Evolutionary conservation across 352 stramenopile genomes (phyloP).

Genomic region (Globisporangium barbulae): DNA sequence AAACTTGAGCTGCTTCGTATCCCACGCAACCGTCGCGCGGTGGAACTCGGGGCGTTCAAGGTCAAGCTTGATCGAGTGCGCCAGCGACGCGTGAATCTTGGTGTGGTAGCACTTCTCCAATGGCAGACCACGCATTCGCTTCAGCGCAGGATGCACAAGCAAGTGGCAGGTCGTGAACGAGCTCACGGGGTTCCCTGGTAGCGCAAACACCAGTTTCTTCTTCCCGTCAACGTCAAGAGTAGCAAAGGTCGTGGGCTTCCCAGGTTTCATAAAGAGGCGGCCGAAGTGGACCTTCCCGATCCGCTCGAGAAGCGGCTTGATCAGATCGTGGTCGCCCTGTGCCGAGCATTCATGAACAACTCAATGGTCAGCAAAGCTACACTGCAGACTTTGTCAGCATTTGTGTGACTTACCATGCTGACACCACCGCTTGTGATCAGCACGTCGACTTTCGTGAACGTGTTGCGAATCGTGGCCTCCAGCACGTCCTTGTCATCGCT

Average conservation of each 20-base stretch:
- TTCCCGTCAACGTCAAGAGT: slow-evolving; percentile 61
- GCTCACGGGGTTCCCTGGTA: slow-evolving; percentile 97
- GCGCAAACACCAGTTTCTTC: slow-evolving; percentile 90
- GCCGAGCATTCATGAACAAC: background rate
- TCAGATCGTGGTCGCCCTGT: slow-evolving; percentile 91
- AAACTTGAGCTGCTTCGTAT: slow-evolving; percentile 63
- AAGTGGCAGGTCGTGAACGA: slow-evolving; percentile 93
- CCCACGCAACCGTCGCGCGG: slow-evolving; percentile 67
- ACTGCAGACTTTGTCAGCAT: background rate
- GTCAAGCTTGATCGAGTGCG: slow-evolving; percentile 78
- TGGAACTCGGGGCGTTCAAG: slow-evolving; percentile 95
- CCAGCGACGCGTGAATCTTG: slow-evolving; percentile 55
- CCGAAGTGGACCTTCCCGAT: slow-evolving; percentile 93
- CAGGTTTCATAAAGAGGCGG: slow-evolving; percentile 96
- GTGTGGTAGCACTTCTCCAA: slow-evolving; percentile 42
- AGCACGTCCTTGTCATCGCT: slow-evolving; percentile 60
- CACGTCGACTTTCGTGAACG: slow-evolving; percentile 77
- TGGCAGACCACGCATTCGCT: slow-evolving; percentile 74
- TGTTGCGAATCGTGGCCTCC: slow-evolving; percentile 39
- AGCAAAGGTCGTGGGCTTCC: slow-evolving; percentile 97
- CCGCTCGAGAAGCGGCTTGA: slow-evolving; percentile 88
- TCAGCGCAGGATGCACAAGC: slow-evolving; percentile 91
- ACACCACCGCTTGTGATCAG: slow-evolving; percentile 95
- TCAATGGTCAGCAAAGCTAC: background rate
- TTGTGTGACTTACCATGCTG: slow-evolving; percentile 65